Percentiles rank a stretch among this genome's conserved stretches.
Conservation (phyloP, 768 basidiomycete genomes). For the Calocybe cyanea region DNA sequence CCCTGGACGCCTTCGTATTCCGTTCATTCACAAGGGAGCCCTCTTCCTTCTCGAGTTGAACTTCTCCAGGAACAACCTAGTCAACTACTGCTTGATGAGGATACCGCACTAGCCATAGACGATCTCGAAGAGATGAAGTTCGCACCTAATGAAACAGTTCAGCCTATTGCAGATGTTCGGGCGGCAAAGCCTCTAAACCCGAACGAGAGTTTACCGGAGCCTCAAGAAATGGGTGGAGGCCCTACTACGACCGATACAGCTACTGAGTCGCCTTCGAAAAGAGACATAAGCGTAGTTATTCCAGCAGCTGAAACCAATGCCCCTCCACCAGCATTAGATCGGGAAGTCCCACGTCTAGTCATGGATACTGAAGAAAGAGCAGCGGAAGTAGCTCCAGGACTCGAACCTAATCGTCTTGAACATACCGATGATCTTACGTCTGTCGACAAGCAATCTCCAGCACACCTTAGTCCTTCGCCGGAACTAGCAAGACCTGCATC, state of each 20-base stretch:
- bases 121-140: conserved; percentile 15
- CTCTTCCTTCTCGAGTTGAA: conserved; percentile 13
- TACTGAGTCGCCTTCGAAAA: no score
- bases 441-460: neutral
- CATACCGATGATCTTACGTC: no score
- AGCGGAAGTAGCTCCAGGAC: neutral
- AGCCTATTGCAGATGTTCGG: neutral
- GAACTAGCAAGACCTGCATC: conserved; percentile 25
- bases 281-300: neutral
- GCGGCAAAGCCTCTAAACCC: neutral
- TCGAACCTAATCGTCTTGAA: no score
- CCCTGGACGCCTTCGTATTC: conserved; percentile 39
- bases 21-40: conserved; percentile 36
- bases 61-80: conserved; percentile 6
- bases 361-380: conserved; percentile 8
- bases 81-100: neutral
- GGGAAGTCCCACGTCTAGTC: conserved; percentile 9
- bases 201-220: neutral
- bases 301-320: neutral
- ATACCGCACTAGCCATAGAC: conserved; percentile 1
- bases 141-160: conserved; percentile 10
- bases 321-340: neutral
- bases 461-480: neutral
- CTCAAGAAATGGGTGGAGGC: neutral
- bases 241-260: neutral